phyloP scores from a whole-genome alignment of 228 moss, liverwort and hornwort genomes.

The Sphagnum fallax region DNA sequence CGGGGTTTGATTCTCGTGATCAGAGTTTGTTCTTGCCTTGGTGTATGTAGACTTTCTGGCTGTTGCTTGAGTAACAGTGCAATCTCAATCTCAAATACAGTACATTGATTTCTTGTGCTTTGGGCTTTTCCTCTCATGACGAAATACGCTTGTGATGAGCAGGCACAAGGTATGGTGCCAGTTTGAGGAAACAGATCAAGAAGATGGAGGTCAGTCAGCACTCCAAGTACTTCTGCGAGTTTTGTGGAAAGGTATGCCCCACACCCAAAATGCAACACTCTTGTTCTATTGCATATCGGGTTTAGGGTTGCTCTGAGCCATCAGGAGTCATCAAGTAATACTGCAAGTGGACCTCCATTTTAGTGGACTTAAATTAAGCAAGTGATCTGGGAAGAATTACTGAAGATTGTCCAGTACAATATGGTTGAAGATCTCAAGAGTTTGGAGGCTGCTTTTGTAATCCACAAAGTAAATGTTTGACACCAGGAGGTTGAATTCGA shows the following conservation, averaged over 20 bases:
- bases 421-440: too few relatives aligned
- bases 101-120: too few relatives aligned
- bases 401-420: too few relatives aligned
- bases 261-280: background rate
- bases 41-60: too few relatives aligned
- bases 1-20: too few relatives aligned
- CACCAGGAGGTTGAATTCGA: background rate
- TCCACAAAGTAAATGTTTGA: too few relatives aligned
- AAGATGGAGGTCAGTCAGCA: conserved; percentile 83
- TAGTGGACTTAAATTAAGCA: background rate
- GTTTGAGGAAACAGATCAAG: conserved; percentile 79
- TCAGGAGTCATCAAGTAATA: background rate
- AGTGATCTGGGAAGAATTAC: too few relatives aligned
- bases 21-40: too few relatives aligned
- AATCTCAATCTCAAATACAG: too few relatives aligned
- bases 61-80: too few relatives aligned
- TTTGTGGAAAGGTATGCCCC: conserved; percentile 57
- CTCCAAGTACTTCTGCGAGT: conserved; percentile 76
- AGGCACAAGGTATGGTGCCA: conserved; percentile 78
- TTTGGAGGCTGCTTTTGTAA: too few relatives aligned
- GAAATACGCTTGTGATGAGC: background rate
- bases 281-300: background rate
- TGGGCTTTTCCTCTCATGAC: background rate
- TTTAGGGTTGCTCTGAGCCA: background rate
- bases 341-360: background rate